A percentile compares a stretch with the other conserved stretches of the same genome.
Conservation (phyloP, 75 land plant species). For the Pinus tabuliformis region DNA sequence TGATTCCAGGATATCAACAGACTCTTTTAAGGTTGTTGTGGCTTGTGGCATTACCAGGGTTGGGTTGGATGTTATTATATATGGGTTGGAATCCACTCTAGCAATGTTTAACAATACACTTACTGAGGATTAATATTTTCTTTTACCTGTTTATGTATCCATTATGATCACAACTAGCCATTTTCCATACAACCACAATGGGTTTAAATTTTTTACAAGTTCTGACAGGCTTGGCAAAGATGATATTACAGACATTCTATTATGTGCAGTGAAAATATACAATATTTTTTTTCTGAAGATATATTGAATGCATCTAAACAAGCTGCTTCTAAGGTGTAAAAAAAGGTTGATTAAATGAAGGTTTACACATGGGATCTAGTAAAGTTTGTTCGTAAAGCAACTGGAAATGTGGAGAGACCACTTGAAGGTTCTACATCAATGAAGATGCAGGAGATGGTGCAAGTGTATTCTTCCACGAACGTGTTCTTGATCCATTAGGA, state of each 20-base stretch:
- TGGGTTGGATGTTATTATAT: slow-evolving; percentile 82
- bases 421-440: too few relatives aligned
- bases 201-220: slow-evolving; percentile 92
- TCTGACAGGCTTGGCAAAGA: slow-evolving; percentile 91
- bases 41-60: slow-evolving; percentile 70
- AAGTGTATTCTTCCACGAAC: too few relatives aligned
- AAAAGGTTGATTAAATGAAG: slow-evolving; percentile 73
- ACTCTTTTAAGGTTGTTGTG: too few relatives aligned
- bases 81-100: slow-evolving; percentile 97
- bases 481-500: too few relatives aligned
- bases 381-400: slow-evolving; percentile 81
- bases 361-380: slow-evolving; percentile 80
- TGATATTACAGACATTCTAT: slow-evolving; percentile 82
- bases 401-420: slow-evolving; percentile 72
- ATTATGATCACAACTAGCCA: slow-evolving; percentile 99
- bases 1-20: too few relatives aligned
- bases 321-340: slow-evolving; percentile 28
- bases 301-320: slow-evolving; percentile 25
- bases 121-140: slow-evolving; percentile 48
- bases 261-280: slow-evolving; percentile 70
- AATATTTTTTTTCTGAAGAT: slow-evolving; percentile 21
- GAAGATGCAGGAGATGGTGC: too few relatives aligned
- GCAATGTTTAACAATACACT: slow-evolving; percentile 99
- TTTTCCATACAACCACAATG: slow-evolving; percentile 95
- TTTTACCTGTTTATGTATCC: slow-evolving; percentile 89